Percentiles rank a stretch among this genome's conserved stretches.
These are phyloP conservation scores for Amborella trichopoda DNA, from an alignment of 164 flowering plant genomes.

Conservation along the genomic window DNA sequence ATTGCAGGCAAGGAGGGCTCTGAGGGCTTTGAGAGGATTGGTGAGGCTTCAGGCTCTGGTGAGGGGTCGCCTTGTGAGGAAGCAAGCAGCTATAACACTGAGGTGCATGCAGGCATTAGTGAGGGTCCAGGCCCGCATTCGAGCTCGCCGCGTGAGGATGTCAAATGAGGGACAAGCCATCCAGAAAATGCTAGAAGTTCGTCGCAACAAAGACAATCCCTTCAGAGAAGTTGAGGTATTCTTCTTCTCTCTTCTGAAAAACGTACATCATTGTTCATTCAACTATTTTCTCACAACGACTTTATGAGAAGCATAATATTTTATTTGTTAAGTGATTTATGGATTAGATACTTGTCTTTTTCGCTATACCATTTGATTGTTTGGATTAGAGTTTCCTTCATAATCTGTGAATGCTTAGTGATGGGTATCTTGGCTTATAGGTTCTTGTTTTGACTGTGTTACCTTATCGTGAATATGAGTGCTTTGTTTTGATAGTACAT, in stretches of 20 bases:
- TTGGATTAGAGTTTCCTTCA: not conserved
- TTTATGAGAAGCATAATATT: not conserved
- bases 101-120: constrained; percentile 92
- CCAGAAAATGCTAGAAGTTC: constrained; percentile 51
- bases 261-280: not conserved
- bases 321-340: not conserved
- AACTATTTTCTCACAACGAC: no score
- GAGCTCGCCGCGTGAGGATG: constrained; percentile 90
- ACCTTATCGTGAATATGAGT: not conserved
- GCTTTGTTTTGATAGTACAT: not conserved
- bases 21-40: constrained; percentile 70
- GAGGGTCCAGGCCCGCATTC: constrained; percentile 75
- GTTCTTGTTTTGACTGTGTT: no score
- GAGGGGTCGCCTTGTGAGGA: constrained; percentile 75
- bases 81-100: constrained; percentile 83
- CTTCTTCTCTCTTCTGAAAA: not conserved
- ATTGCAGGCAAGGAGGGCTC: constrained; percentile 69
- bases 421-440: not conserved
- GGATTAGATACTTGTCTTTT: no score
- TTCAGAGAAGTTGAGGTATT: constrained; percentile 82
- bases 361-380: not conserved
- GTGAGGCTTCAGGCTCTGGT: constrained; percentile 83
- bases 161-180: constrained; percentile 90
- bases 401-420: not conserved
- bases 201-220: constrained; percentile 42